phyloP scores from a whole-genome alignment of 495 filamentous ascomycete genomes.

The Penicillium waksmanii region DNA sequence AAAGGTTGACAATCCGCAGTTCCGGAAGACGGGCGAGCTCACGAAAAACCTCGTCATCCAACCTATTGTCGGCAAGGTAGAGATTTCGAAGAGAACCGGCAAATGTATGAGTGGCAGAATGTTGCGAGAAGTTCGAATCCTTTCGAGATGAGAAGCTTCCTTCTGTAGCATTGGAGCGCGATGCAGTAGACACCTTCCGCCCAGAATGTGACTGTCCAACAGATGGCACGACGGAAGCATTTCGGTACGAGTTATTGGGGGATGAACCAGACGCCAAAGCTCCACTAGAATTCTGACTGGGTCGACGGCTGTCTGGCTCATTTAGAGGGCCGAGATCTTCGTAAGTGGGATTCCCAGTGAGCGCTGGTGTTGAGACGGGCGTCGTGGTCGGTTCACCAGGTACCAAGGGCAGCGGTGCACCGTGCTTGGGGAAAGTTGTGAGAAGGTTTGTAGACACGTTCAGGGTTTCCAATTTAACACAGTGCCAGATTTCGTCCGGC shows the following conservation, averaged over 20 bases:
- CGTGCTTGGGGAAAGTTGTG: slow-evolving; percentile 84
- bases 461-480: slow-evolving; percentile 81
- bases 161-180: slow-evolving; percentile 59
- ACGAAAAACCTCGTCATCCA: slow-evolving; percentile 93
- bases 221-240: slow-evolving; percentile 79
- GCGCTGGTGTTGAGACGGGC: slow-evolving; percentile 53
- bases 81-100: slow-evolving; percentile 80
- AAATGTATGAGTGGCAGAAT: slow-evolving; percentile 75
- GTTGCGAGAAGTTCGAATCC: slow-evolving; percentile 79
- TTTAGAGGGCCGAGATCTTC: slow-evolving; percentile 77
- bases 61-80: slow-evolving; percentile 88
- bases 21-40: slow-evolving; percentile 83
- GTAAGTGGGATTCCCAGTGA: slow-evolving; percentile 64
- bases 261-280: slow-evolving; percentile 75
- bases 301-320: slow-evolving; percentile 66
- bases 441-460: slow-evolving; percentile 96
- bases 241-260: slow-evolving; percentile 66
- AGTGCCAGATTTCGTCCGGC: slow-evolving; percentile 92
- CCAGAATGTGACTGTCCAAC: slow-evolving; percentile 65
- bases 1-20: slow-evolving; percentile 86
- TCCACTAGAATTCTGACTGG: slow-evolving; percentile 81
- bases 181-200: slow-evolving; percentile 83
- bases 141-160: slow-evolving; percentile 72
- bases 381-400: slow-evolving; percentile 56
- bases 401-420: slow-evolving; percentile 61